Evolutionary conservation across 495 filamentous ascomycete genomes (phyloP).

Genomic region (Podospora pseudopauciseta): DNA sequence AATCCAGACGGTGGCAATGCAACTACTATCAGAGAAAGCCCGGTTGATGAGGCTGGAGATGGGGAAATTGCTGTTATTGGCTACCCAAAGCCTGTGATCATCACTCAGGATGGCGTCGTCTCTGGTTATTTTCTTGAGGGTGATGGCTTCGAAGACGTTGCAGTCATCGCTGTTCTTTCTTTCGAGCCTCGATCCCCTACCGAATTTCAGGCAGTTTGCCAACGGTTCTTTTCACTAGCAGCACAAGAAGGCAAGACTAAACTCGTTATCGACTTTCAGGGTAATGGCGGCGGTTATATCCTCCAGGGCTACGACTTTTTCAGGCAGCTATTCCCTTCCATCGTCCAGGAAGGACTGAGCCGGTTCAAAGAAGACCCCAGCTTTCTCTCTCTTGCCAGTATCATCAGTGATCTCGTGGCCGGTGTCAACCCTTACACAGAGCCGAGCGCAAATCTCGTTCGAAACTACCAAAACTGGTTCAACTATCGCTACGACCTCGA

Average conservation of each 20-base stretch:
- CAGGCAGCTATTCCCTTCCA: conserved; percentile 31
- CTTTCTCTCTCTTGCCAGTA: conserved; percentile 33
- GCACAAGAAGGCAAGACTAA: conserved; percentile 42
- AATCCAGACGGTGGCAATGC: conserved; percentile 14
- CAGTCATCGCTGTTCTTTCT: conserved; percentile 30
- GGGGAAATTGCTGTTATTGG: conserved; percentile 29
- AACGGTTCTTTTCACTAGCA: conserved; percentile 38
- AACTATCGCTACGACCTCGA: conserved; percentile 43
- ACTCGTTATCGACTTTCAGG: conserved; percentile 50
- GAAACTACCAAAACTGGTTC: conserved; percentile 30
- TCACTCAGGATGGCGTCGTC: conserved; percentile 39
- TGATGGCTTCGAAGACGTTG: conserved; percentile 37
- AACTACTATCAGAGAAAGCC: background rate
- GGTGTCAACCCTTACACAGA: conserved; percentile 32
- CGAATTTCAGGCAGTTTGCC: conserved; percentile 40
- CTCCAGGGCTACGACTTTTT: conserved; percentile 44
- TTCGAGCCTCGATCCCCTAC: conserved; percentile 19
- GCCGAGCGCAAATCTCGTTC: conserved; percentile 22
- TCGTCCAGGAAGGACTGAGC: conserved; percentile 22
- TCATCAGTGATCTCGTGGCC: conserved; percentile 30
- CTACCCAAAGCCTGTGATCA: conserved; percentile 49
- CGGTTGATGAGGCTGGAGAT: background rate
- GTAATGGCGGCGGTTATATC: conserved; percentile 52
- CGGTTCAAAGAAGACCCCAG: conserved; percentile 30
- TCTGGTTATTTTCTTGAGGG: conserved; percentile 50